These are phyloP conservation scores for Pythium brachiatum DNA, from an alignment of 352 stramenopile genomes.

Conservation along the genomic window DNA sequence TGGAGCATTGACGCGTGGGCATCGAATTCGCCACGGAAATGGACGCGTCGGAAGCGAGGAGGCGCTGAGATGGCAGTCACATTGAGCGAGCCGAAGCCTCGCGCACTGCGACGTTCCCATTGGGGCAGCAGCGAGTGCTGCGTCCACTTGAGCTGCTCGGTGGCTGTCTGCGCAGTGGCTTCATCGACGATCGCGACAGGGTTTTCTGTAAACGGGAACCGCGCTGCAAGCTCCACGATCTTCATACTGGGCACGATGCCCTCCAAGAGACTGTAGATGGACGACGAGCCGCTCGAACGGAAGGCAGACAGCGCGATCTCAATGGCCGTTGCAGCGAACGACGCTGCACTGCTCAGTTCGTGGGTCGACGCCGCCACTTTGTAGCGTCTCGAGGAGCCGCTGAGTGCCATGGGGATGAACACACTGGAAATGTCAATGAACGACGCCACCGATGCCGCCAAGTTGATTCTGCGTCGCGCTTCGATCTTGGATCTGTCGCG, in stretches of 20 bases:
- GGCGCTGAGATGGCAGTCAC: not conserved
- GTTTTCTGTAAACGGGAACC: conserved; percentile 37
- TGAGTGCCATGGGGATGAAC: conserved; percentile 58
- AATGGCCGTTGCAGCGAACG: conserved; percentile 49
- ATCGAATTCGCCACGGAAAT: conserved; percentile 49
- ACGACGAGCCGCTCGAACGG: conserved; percentile 17
- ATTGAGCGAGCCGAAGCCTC: not conserved
- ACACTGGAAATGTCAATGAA: conserved; percentile 57
- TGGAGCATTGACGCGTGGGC: conserved; percentile 23
- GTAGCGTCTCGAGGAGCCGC: conserved; percentile 3
- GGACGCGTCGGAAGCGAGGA: conserved; percentile 39
- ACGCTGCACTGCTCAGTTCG: conserved; percentile 4
- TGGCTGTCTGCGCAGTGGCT: conserved; percentile 24
- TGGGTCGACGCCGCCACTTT: not conserved
- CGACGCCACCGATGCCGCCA: conserved; percentile 57
- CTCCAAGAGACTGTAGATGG: conserved; percentile 42
- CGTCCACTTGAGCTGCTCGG: conserved; percentile 10
- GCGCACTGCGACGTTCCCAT: not conserved
- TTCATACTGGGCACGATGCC: conserved; percentile 54
- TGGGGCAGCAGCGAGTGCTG: conserved; percentile 46
- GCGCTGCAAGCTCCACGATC: conserved; percentile 47
- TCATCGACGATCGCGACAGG: conserved; percentile 32
- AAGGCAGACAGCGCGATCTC: conserved; percentile 49
- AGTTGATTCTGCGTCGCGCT: conserved; percentile 55
- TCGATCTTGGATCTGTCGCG: conserved; percentile 61